A percentile compares a stretch with the other conserved stretches of the same genome.
Conservation (phyloP, 148 eudicot species). For the Polygonum aviculare region DNA sequence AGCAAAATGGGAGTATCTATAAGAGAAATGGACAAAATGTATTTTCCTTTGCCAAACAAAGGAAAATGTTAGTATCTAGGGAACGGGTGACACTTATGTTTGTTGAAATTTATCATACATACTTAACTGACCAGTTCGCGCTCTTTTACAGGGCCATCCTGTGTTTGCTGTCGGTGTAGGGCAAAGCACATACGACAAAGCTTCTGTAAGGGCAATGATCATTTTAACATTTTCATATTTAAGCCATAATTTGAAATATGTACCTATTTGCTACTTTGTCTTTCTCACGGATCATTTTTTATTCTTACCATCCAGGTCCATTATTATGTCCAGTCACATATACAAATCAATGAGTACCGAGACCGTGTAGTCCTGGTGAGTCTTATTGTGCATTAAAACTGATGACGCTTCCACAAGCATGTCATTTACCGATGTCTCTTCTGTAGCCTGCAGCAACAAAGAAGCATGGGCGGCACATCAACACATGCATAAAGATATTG, state of each 20-base stretch:
- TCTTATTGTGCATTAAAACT: constrained; percentile 9
- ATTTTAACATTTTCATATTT: neutral
- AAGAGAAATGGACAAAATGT: neutral
- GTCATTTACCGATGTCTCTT: constrained; percentile 13
- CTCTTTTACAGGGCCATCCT: constrained; percentile 28
- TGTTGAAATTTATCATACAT: neutral
- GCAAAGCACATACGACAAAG: constrained; percentile 30
- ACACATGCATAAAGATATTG: constrained; percentile 62
- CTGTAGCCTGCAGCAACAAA: constrained; percentile 57
- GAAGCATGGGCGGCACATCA: constrained; percentile 44
- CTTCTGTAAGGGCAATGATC: constrained; percentile 23
- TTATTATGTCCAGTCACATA: constrained; percentile 75
- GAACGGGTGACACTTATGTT: neutral
- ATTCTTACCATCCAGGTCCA: constrained; percentile 33
- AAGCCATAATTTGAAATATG: neutral
- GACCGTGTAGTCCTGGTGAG: constrained; percentile 71
- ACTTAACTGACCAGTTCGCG: neutral
- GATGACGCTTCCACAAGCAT: neutral
- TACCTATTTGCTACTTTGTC: neutral
- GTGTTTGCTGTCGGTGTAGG: constrained; percentile 31
- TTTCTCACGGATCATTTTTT: neutral
- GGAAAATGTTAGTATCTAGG: neutral
- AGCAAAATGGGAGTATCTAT: neutral
- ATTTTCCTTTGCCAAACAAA: neutral
- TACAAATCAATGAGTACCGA: constrained; percentile 78